Evolutionary conservation across 1,139 yeast species (phyloP).

Genomic region (Lodderomyces metapsilosis): DNA sequence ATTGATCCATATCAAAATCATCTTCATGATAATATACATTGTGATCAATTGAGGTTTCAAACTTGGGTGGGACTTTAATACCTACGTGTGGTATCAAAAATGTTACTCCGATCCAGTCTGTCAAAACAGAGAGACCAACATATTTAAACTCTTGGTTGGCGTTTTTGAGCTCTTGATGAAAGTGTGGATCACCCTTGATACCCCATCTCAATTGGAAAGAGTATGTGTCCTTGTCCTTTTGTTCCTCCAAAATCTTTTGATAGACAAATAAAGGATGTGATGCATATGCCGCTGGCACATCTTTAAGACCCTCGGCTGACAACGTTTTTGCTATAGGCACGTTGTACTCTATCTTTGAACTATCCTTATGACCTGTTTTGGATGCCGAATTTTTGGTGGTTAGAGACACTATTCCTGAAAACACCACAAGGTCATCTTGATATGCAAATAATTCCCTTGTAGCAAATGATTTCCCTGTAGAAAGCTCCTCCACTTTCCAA

Average conservation of each 20-base stretch:
- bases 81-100: conserved; percentile 20
- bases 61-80: conserved; percentile 23
- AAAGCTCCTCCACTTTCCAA: conserved; percentile 30
- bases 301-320: not conserved
- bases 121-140: conserved; percentile 59
- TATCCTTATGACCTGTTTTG: conserved; percentile 1
- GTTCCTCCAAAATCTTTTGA: conserved; percentile 7
- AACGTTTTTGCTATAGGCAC: conserved; percentile 2
- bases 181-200: conserved; percentile 20
- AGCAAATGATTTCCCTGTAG: conserved; percentile 34
- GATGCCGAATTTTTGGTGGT: conserved; percentile 28
- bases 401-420: conserved; percentile 34
- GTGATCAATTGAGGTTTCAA: conserved; percentile 63
- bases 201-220: conserved; percentile 45
- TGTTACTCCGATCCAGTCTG: conserved; percentile 53
- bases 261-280: conserved; percentile 4
- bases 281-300: not conserved
- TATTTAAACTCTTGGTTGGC: conserved; percentile 37
- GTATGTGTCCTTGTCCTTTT: conserved; percentile 4
- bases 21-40: conserved; percentile 63
- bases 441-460: conserved; percentile 29
- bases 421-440: conserved; percentile 30
- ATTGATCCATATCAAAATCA: conserved; percentile 49
- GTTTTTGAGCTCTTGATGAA: conserved; percentile 13
- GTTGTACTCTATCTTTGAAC: not conserved